A percentile compares a stretch with the other conserved stretches of the same genome.
phyloP scores from a whole-genome alignment of 495 filamentous ascomycete species.

The Penicillium ochrochloron region DNA sequence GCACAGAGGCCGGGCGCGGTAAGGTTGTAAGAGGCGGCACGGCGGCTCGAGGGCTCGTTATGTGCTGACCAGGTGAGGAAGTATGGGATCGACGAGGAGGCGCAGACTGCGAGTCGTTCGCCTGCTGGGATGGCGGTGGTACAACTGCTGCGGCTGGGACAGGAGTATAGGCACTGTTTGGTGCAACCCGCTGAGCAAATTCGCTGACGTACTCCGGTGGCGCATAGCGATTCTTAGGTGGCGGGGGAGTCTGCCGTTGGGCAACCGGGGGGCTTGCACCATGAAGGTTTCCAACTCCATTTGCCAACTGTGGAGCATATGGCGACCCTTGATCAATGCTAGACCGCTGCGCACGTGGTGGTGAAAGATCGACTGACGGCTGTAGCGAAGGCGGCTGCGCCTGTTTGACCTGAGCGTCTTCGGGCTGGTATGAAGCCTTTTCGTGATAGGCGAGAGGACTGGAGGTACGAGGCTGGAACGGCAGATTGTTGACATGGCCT shows the following conservation, averaged over 20 bases:
- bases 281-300: constrained; percentile 12
- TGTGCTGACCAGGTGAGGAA: constrained; percentile 71
- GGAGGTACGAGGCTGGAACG: constrained; percentile 83
- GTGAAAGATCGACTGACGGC: constrained; percentile 33
- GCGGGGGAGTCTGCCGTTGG: constrained; percentile 37
- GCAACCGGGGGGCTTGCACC: constrained; percentile 15
- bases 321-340: constrained; percentile 29
- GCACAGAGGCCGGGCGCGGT: constrained; percentile 71
- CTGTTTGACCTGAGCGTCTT: constrained; percentile 23
- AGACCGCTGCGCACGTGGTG: constrained; percentile 23
- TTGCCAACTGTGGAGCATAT: constrained; percentile 19
- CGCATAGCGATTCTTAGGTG: constrained; percentile 44
- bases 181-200: constrained; percentile 55
- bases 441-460: constrained; percentile 77
- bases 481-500: constrained; percentile 49
- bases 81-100: constrained; percentile 80
- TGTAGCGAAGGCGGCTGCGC: constrained; percentile 36
- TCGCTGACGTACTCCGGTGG: constrained; percentile 56
- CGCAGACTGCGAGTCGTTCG: constrained; percentile 36
- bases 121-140: constrained; percentile 24
- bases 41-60: constrained; percentile 56
- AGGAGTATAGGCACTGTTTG: constrained; percentile 39
- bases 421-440: constrained; percentile 45
- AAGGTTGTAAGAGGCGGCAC: constrained; percentile 56
- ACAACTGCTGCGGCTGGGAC: constrained; percentile 43